Evolutionary conservation across 257 asterid genomes (phyloP), one percentile per base, ranked within the genome.

Genomic region (Penstemon barbatus): DNA sequence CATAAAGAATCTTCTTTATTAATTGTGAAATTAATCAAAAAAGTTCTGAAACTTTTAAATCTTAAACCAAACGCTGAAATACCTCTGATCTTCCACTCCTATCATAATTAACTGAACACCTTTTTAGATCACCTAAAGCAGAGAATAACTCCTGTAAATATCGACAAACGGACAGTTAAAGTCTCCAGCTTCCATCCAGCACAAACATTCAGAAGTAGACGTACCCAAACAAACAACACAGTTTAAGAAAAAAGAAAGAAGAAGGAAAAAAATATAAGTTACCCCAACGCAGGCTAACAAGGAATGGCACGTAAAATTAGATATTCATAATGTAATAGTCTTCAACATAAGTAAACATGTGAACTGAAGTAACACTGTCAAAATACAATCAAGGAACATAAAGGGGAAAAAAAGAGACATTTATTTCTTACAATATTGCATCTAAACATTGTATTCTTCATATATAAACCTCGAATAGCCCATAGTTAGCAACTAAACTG

Each of bases 51-150:
- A 57, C 10, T 51, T 63, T 12, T 42, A 56, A 18, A 64, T 12
- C 8, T 58, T 61, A 33, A 18, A 45, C 39, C 7, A 61, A 58
- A 33, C 12, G 54, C 18, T 67, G n/a, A 67, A 41, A 61, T 77
- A 86, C 93, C 90, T 71, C 74, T 43, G 86, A 68, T 61, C 69
- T 74, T 65, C 93, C 93, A 63, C 59, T 62, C 60, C 67, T 58
- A 57, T 86, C 88, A 74, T 79, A 84, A 62, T 84, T 87, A 57
- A 86, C 51, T 15, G 77, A 54, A 70, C 70, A 78, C 37, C 71
- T 46, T 57, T 77, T 75, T 69, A 84, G 77, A 39, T 77, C 79
- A 71, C 90, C 93, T 8, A 77, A 74, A 7, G 70, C 81, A 2
- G 86, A 75, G 77, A 86, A 86, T 63, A 84, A 74, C 52, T 79